Base-by-base conservation (phyloP, 768 basidiomycete species). In the Podaxis pistillaris region DNA sequence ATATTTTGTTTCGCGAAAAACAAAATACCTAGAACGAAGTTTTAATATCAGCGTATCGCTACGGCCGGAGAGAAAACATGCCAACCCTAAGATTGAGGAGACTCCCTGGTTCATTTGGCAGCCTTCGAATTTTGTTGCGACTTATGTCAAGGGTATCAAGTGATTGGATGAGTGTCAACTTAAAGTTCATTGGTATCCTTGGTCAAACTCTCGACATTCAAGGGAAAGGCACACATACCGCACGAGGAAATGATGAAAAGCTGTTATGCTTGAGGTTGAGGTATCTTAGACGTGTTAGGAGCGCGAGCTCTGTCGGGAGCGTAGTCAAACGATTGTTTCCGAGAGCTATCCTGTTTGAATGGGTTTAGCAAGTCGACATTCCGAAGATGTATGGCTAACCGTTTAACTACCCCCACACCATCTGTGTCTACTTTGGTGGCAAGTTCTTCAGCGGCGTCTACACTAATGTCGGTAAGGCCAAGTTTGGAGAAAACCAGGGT, bases 111-210 rank as follows among this genome's bases (percentile, higher is more conserved):
- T 87, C 82, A 3, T 83, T 75, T 11, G 97, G 97, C 22, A 98
- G 78, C 54, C 81, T 78, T 71, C 84, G 88, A 67, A 99, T 85
- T 75, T 89, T 93, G 77, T 99, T 99, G 66, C 92, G 87, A 66
- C 93, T 95, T 47, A 99, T 83, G 73, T 99, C 97, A 65, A 99
- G 78, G 63, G 95, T 96, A 75, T 99, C 96, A 59, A 99, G 81
- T 5, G 89, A 89, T 2, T 89, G 86, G 78, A 98, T 87, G 17
- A 86, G 77, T 50, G 91, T 93, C 49, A 97, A 80, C 95, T 96
- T 64, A 15, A 51, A 52, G 50, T 8, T 13, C n/a, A 47, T 70
- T 44, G 66, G 65, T 56, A 17, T n/a, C 15, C 19, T 61, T 38
- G 54, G 54, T 47, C 19, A n/a, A 24, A 33, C 33, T n/a, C 4